Evolutionary conservation across 2,329 filamentous ascomycete genomes (phyloP).

Genomic region (Thelonectria discophora): DNA sequence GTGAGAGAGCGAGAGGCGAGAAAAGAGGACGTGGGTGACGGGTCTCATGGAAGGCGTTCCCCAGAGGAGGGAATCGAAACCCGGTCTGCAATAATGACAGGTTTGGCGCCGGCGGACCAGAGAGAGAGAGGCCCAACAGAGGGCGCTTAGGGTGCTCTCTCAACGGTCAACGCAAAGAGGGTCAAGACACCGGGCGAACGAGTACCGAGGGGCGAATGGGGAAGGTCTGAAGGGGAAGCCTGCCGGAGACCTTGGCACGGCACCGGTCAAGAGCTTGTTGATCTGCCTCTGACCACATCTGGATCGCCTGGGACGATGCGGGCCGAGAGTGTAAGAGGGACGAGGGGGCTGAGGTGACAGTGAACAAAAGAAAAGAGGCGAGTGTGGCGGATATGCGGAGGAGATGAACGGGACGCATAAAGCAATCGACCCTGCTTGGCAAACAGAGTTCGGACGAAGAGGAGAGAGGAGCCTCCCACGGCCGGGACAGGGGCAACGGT

Average conservation of each 20-base stretch:
- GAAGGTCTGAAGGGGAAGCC: conserved; percentile 9
- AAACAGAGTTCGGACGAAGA: conserved; percentile 35
- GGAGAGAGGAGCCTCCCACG: conserved; percentile 34
- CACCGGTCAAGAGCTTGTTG: conserved; percentile 10
- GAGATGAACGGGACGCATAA: conserved; percentile 33
- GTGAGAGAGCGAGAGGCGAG: neutral
- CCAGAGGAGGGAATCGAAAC: conserved; percentile 16
- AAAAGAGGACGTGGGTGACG: conserved; percentile 12
- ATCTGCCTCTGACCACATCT: conserved; percentile 26
- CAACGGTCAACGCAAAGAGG: conserved; percentile 9
- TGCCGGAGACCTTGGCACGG: conserved; percentile 8
- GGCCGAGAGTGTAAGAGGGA: conserved; percentile 19
- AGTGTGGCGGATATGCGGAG: conserved; percentile 25
- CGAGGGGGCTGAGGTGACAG: conserved; percentile 23
- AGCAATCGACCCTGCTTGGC: conserved; percentile 31
- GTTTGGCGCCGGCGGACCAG: conserved; percentile 10
- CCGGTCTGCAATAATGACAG: conserved; percentile 1
- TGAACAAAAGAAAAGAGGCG: conserved; percentile 19
- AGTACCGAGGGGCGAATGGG: conserved; percentile 23
- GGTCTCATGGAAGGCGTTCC: conserved; percentile 6
- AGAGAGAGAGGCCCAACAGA: conserved; percentile 1
- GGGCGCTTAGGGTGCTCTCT: neutral
- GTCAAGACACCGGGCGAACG: conserved; percentile 21
- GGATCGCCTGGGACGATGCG: conserved; percentile 24
- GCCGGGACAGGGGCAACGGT: conserved; percentile 28